These are phyloP conservation scores for Capsella bursapastoris DNA, from an alignment of 345 rosid species.

Conservation along the genomic window DNA sequence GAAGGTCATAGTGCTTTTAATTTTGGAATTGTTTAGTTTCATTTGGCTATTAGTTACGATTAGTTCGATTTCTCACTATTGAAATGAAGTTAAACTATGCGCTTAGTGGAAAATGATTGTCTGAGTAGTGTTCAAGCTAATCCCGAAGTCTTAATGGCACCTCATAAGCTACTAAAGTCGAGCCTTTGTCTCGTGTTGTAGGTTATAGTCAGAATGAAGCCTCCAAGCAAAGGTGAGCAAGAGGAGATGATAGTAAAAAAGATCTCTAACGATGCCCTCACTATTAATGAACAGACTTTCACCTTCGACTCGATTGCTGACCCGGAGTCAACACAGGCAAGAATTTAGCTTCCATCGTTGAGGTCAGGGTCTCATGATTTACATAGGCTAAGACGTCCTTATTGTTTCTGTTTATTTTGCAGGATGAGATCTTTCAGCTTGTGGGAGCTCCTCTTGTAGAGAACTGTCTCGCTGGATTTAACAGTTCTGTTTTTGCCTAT, in stretches of 20 bases:
- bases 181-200: slow-evolving; percentile 33
- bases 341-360: not conserved
- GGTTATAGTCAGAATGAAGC: slow-evolving; percentile 95
- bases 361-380: not conserved
- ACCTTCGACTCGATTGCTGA: slow-evolving; percentile 90
- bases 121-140: not conserved
- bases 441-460: slow-evolving; percentile 93
- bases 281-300: slow-evolving; percentile 78
- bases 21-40: slow-evolving; percentile 16
- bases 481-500: slow-evolving; percentile 97
- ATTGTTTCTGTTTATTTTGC: slow-evolving; percentile 29
- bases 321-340: slow-evolving; percentile 75
- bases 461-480: slow-evolving; percentile 95
- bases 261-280: slow-evolving; percentile 61
- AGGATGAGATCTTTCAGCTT: slow-evolving; percentile 85
- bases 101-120: slow-evolving; percentile 8
- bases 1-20: not conserved
- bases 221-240: slow-evolving; percentile 71
- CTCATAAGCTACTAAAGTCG: not conserved
- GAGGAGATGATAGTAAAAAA: slow-evolving; percentile 78
- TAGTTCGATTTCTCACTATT: slow-evolving; percentile 1
- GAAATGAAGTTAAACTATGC: not conserved
- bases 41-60: not conserved
- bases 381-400: slow-evolving; percentile 20
- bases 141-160: not conserved